Conservation (phyloP, 75 land plant genomes). For the Selaginella moellendorffii region DNA sequence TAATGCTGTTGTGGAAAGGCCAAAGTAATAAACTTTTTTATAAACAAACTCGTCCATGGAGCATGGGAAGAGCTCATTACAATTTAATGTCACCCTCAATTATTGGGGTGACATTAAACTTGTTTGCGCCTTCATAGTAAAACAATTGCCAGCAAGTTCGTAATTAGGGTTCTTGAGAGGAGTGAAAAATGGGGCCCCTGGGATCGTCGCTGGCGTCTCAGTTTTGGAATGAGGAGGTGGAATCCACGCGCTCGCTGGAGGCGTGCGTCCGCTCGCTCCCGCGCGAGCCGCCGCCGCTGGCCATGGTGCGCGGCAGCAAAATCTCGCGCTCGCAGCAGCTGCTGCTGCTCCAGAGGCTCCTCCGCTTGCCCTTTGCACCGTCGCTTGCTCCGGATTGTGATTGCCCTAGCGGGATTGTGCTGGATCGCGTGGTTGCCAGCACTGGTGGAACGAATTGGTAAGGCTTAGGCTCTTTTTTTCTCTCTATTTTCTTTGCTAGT, state of each 20-base stretch:
- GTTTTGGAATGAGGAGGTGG: constrained; percentile 33
- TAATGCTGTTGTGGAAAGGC: no score
- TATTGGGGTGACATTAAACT: no score
- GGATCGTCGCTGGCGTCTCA: constrained; percentile 17
- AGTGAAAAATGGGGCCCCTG: constrained; percentile 8
- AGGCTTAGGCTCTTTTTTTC: background rate
- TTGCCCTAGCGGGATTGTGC: constrained; percentile 19
- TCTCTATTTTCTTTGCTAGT: background rate
- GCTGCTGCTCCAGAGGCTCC: constrained; percentile 19
- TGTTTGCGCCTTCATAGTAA: no score
- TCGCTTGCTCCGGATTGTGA: constrained; percentile 19
- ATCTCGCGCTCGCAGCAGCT: constrained; percentile 31
- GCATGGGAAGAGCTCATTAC: no score
- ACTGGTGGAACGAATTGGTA: constrained; percentile 29
- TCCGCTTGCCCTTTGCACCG: constrained; percentile 22
- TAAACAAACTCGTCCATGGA: no score
- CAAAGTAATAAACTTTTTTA: no score
- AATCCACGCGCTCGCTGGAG: constrained; percentile 21
- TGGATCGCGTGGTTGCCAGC: constrained; percentile 24
- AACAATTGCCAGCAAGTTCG: no score
- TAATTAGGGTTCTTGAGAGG: constrained; percentile 1
- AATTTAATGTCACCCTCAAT: no score
- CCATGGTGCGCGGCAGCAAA: constrained; percentile 17
- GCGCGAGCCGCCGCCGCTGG: constrained; percentile 26
- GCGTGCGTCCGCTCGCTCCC: constrained; percentile 22